A percentile compares a stretch with the other conserved stretches of the same genome.
Evolutionary conservation across 306 rosid species (phyloP).

Genomic region (Cercis canadensis): DNA sequence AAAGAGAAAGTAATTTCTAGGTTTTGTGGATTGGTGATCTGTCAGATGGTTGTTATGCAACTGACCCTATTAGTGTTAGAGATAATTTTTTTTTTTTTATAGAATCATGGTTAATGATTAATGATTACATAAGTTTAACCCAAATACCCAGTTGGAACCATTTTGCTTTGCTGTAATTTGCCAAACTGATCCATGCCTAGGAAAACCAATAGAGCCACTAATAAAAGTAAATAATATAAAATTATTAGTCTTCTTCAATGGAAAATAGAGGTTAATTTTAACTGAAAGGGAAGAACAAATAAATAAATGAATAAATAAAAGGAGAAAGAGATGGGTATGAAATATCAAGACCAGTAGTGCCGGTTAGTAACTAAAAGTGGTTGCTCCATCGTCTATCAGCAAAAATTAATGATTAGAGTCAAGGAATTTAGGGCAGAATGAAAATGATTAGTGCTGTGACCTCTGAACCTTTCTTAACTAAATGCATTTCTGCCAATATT

Average conservation of each 20-base stretch:
- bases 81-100: slow-evolving; percentile 33
- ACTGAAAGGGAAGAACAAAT: not conserved
- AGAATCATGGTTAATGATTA: slow-evolving; percentile 43
- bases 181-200: slow-evolving; percentile 28
- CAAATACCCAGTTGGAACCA: slow-evolving; percentile 50
- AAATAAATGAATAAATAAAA: not conserved
- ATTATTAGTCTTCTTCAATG: not conserved
- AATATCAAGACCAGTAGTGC: slow-evolving; percentile 46
- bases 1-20: slow-evolving; percentile 18
- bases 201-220: slow-evolving; percentile 6
- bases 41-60: slow-evolving; percentile 35
- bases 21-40: slow-evolving; percentile 41
- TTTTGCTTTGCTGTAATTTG: slow-evolving; percentile 42
- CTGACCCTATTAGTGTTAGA: slow-evolving; percentile 36
- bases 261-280: slow-evolving; percentile 7
- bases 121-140: slow-evolving; percentile 40
- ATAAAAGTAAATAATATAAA: not conserved
- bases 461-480: slow-evolving; percentile 54
- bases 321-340: slow-evolving; percentile 35
- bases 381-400: slow-evolving; percentile 65
- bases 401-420: slow-evolving; percentile 49
- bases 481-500: slow-evolving; percentile 39
- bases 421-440: slow-evolving; percentile 48
- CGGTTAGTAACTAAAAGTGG: slow-evolving; percentile 74
- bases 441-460: slow-evolving; percentile 66